Evolutionary conservation across 2,329 filamentous ascomycete genomes (phyloP).

Genomic region (Beauveria medogensis): DNA sequence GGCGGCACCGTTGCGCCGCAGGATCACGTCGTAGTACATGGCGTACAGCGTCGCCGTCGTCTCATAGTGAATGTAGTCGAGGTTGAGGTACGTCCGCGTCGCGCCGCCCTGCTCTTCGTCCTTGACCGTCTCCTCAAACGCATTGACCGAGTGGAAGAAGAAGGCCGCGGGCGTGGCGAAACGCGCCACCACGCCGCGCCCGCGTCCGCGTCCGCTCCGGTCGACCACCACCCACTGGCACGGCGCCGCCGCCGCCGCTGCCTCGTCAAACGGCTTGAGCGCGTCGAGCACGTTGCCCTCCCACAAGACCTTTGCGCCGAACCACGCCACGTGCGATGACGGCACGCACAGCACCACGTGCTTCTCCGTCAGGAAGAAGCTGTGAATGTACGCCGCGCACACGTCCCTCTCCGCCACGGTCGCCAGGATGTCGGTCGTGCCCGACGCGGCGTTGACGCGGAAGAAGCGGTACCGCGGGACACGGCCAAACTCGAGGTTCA

Average conservation of each 20-base stretch:
- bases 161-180: conserved; percentile 58
- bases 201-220: conserved; percentile 33
- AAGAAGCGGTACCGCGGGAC: conserved; percentile 56
- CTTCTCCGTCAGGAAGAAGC: conserved; percentile 57
- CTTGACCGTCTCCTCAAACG: conserved; percentile 48
- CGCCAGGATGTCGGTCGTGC: conserved; percentile 57
- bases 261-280: conserved; percentile 48
- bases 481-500: conserved; percentile 54
- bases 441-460: conserved; percentile 48
- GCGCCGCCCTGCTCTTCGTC: conserved; percentile 58
- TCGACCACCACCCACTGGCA: conserved; percentile 65
- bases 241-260: conserved; percentile 29
- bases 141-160: conserved; percentile 66
- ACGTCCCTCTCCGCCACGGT: conserved; percentile 37
- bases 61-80: conserved; percentile 28
- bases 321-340: conserved; percentile 45
- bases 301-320: conserved; percentile 49
- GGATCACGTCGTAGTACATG: conserved; percentile 57
- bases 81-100: conserved; percentile 45
- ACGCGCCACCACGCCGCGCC: conserved; percentile 52
- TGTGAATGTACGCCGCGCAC: conserved; percentile 60
- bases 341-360: conserved; percentile 64
- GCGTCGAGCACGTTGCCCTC: conserved; percentile 56
- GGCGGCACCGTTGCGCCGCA: conserved; percentile 30
- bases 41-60: conserved; percentile 38